phyloP scores from a whole-genome alignment of 192 early-diverging fungal species.

The Funneliformis mosseae region DNA sequence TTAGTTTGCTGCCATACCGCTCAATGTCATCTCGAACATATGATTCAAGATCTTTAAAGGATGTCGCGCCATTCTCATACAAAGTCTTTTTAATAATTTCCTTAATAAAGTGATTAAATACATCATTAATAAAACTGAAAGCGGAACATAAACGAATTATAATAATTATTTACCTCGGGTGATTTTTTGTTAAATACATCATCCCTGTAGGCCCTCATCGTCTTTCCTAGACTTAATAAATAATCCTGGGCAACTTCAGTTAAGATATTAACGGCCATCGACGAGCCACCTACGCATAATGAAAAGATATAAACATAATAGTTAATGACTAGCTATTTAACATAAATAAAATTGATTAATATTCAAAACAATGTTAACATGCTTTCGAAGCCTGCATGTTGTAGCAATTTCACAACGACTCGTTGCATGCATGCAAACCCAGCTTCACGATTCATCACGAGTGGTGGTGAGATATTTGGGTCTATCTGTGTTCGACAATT shows the following conservation, averaged over 20 bases:
- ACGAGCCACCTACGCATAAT: neutral
- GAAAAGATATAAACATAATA: neutral
- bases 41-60: slow-evolving; percentile 66
- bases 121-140: slow-evolving; percentile 6
- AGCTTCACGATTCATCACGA: slow-evolving; percentile 57
- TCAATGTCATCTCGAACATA: slow-evolving; percentile 83
- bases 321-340: slow-evolving; percentile 42
- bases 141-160: neutral
- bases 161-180: slow-evolving; percentile 59
- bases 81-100: slow-evolving; percentile 83
- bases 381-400: slow-evolving; percentile 92
- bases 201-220: slow-evolving; percentile 77
- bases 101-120: slow-evolving; percentile 40
- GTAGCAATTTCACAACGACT: slow-evolving; percentile 65
- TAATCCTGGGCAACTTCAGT: slow-evolving; percentile 82
- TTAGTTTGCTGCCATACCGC: slow-evolving; percentile 68
- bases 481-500: slow-evolving; percentile 5
- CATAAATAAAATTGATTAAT: neutral
- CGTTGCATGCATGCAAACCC: slow-evolving; percentile 66
- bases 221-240: slow-evolving; percentile 81
- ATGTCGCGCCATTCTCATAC: slow-evolving; percentile 79
- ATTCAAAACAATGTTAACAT: neutral
- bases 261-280: slow-evolving; percentile 65
- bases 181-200: slow-evolving; percentile 72
- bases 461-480: slow-evolving; percentile 47